Evolutionary conservation across 2,329 filamentous ascomycete genomes (phyloP).

Genomic region (Fusarium illudens): DNA sequence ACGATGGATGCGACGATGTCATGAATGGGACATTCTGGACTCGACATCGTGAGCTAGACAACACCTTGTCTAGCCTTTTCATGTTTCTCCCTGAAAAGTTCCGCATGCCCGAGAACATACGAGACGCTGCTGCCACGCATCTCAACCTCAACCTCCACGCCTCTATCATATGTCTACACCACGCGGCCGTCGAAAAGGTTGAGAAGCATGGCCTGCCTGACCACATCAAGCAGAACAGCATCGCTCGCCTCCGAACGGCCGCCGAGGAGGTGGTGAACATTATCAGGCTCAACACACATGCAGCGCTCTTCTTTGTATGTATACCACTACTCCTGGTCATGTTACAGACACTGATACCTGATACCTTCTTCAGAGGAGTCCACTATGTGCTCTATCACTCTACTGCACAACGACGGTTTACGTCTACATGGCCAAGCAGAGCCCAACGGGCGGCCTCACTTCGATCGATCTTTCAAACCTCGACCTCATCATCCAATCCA

Average conservation of each 20-base stretch:
- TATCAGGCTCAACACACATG: constrained; percentile 79
- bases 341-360: neutral
- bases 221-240: constrained; percentile 73
- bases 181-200: constrained; percentile 85
- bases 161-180: constrained; percentile 86
- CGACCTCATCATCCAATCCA: constrained; percentile 79
- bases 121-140: constrained; percentile 79
- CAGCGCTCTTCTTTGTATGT: constrained; percentile 72
- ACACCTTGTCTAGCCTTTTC: constrained; percentile 78
- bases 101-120: constrained; percentile 73
- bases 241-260: constrained; percentile 77
- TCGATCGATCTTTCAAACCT: constrained; percentile 60
- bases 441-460: constrained; percentile 67
- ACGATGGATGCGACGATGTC: constrained; percentile 78
- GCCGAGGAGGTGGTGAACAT: constrained; percentile 87
- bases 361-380: constrained; percentile 43
- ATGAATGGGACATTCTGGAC: constrained; percentile 84
- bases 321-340: neutral
- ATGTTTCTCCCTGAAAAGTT: constrained; percentile 80
- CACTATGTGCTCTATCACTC: constrained; percentile 72
- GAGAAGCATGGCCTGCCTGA: constrained; percentile 74
- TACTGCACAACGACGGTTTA: constrained; percentile 89
- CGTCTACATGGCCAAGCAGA: constrained; percentile 77
- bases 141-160: constrained; percentile 90
- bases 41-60: constrained; percentile 83